Evolutionary conservation across 2,329 filamentous ascomycete genomes (phyloP).

Genomic region (Ophiostoma ulmi): DNA sequence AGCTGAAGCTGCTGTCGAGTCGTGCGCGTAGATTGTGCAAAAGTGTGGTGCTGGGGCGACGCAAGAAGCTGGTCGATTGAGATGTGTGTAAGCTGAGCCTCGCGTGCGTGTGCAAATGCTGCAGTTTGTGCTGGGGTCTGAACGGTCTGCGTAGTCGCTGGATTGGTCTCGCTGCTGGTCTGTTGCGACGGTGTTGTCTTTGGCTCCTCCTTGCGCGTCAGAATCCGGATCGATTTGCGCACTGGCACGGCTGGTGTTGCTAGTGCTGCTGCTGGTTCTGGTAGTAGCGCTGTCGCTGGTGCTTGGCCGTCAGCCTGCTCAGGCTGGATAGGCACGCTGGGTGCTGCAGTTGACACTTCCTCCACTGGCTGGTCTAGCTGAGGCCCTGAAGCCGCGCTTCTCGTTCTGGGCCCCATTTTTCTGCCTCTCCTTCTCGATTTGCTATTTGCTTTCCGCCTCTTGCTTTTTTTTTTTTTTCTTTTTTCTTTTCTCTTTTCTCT

Average conservation of each 20-base stretch:
- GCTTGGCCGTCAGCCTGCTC: not conserved
- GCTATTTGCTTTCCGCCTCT: not conserved
- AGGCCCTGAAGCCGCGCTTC: not conserved
- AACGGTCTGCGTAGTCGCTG: not conserved
- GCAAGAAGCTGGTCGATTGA: not conserved
- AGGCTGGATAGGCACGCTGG: not conserved
- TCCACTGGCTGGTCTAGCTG: conserved; percentile 7
- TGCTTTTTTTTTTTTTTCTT: not conserved
- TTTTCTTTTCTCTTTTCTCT: not conserved
- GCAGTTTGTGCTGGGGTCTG: not conserved
- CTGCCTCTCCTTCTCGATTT: not conserved
- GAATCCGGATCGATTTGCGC: conserved; percentile 15
- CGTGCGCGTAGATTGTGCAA: not conserved
- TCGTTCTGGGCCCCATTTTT: conserved; percentile 12
- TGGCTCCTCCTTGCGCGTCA: conserved; percentile 13
- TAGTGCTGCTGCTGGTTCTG: not conserved
- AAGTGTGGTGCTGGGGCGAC: not conserved
- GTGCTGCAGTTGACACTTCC: not conserved
- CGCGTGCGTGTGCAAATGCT: not conserved
- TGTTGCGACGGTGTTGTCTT: conserved; percentile 16
- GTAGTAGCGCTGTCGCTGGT: not conserved
- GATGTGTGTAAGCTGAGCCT: not conserved
- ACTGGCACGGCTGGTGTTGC: not conserved
- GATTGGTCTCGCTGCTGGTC: not conserved
- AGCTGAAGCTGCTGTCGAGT: not conserved